Base-by-base conservation (phyloP, 2,329 filamentous ascomycete species). In the Talaromyces sp. region DNA sequence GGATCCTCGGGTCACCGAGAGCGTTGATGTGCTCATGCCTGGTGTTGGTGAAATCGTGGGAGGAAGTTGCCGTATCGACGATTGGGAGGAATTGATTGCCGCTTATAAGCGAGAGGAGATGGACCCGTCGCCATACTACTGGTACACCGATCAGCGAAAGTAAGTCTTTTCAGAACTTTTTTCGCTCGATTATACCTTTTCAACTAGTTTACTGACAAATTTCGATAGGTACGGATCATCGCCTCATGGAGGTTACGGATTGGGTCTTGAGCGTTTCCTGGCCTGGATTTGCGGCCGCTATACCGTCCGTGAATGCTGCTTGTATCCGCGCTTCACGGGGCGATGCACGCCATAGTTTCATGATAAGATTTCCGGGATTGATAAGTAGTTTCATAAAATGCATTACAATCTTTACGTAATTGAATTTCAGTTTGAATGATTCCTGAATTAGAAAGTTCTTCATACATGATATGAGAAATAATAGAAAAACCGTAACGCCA, bases 111-210 rank as follows among this genome's bases (percentile, higher is more conserved):
- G 90, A 68, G 90, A 97, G 80, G 90, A 89, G 47, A 96, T 98
- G 77, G 88, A 91, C 72, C 87, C 93, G 22, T 86, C 86, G 71
- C 89, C 90, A 54, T 98, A 98, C 82, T 98, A 96, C 85, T 99
- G 95, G 95, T 99, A 98, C 83, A 96, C 93, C 37, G 95, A 97
- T 81, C 93, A 97, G 86, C 86, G 93, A 76, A 96, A 95, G 91
- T 93, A 81, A 84, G 89, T 31, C 2, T 87, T 67, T 27, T 9
- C 45, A n/a, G n/a, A n/a, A n/a, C 45, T 13, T 24, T 5, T 22
- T 14, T 14, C 8, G 9, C 10, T 3, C 16, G 3, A 31, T 31
- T 7, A 6, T 31, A 1, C 1, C 7, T 59, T 16, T 24, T 22
- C n/a, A 16, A 37, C 10, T 10, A 37, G 6, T 35, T 9, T 47